Base-by-base conservation (phyloP, 371 early-diverging fungal genomes). In the Syncephalastrum racemosum region DNA sequence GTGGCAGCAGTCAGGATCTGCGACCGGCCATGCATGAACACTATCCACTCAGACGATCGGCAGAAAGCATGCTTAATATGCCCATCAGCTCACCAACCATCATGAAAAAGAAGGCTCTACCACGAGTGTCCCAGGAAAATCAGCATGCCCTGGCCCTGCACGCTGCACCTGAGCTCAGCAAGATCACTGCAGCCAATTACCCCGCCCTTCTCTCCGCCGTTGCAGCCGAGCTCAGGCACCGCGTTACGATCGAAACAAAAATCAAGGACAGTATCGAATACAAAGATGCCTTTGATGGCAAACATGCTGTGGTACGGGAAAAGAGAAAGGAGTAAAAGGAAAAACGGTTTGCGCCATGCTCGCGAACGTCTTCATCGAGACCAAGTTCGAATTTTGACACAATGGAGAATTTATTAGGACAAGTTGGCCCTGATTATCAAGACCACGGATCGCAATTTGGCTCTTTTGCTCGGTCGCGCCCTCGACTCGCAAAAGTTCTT, bases 151-250 rank as follows among this genome's bases (percentile, higher is more conserved):
- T 31, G 5, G 10, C 36, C 36, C 36, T 31, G 36, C 36, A 31
- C 36, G 36, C 12, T 7, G 36, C 36, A 12, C 36, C 36, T 8
- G 36, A 31, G 36, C 36, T 8, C 36, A 12, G 36, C 36, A 31
- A 31, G 8, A 31, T 31, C 36, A 31, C 36, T 31, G 36, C 36
- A 31, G 36, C 36, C 36, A 31, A 12, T 36, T 89, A 92, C 54
- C 90, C 92, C 1, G 93, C 92, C 1, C 70, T 93, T 56, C 79
- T 94, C 13, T 90, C 91, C 10, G 73, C 83, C 46, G 87, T 94
- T 6, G 92, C 93, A 4, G 77, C 73, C 44, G 85, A 83, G 16
- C 88, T 95, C 64, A 77, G 81, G 15, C 66, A 71, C 42, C 64
- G 78, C 15, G 68, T 79, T 14, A 70, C 70, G 15, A 50, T 66